Base-by-base conservation (phyloP, 164 flowering plant genomes). In the Macadamia tetraphylla region DNA sequence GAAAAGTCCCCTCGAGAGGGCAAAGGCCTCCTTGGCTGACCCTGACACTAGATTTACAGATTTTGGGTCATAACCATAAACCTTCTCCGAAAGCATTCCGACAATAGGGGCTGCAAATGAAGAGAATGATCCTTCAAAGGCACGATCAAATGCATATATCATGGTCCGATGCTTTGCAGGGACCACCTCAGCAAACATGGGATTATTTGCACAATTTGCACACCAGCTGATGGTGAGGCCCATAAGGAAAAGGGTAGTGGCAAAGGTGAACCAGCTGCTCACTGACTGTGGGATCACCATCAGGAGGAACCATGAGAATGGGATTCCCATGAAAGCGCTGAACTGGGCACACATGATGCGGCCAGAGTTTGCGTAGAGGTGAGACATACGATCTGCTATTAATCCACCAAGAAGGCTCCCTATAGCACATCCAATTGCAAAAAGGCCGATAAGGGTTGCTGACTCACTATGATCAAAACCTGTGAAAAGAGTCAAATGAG, bases 91-190 rank as follows among this genome's bases (percentile, higher is more conserved):
- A 18, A 94, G 84, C 59, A 94, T 85, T 31, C 98, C 98, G 6
- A 92, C 99, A 70, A 92, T 55, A 6, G 98, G 99, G 35, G 99
- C 96, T n/a, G 99, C 98, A 71, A 90, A 84, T 1, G 97, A 85
- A 44, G 98, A 92, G 77, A 94, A 87, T 0, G 98, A 92, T 7
- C 85, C 97, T 76, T 94, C 99, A 65, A 94, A 84, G 51, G 97
- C 96, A 29, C 97, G 96, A 70, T 94, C 99, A 70, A 92, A 94
- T 35, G 99, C 98, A 70, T 94, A 94, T 18, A 94, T 87, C 98
- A 90, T 90, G 63, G 99, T 94, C 59, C 99, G 85, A 72, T 92
- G 96, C 62, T 83, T 89, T 56, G 80, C 67, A 3, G 99, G 99
- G 59, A 92, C 99, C 0, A 94, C 96, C 76, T 94, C 98, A 3